phyloP scores from a whole-genome alignment of 169 alveolate genomes.

The Amoebophrya sp. region DNA sequence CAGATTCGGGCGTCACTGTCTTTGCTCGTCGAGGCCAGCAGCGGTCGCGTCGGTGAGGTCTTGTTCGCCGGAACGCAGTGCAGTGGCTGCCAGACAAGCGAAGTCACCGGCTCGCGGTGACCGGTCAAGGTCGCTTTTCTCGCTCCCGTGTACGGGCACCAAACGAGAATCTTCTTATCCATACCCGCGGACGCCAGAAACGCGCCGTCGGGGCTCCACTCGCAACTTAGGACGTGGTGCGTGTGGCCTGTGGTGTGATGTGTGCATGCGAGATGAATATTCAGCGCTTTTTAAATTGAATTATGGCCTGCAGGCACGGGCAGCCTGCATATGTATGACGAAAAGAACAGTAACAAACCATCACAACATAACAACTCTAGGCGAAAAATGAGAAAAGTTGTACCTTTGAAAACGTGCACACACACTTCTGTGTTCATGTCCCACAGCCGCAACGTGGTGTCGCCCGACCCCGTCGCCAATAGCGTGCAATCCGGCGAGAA shows the following conservation, averaged over 20 bases:
- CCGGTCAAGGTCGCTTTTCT: constrained; percentile 45
- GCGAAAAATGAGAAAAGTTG: no score
- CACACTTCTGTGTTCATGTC: constrained; percentile 83
- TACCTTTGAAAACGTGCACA: constrained; percentile 50
- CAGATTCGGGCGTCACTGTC: constrained; percentile 83
- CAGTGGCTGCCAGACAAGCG: constrained; percentile 82
- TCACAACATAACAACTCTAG: no score
- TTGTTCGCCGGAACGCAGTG: constrained; percentile 60
- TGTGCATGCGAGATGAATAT: no score
- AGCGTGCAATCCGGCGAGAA: constrained; percentile 81
- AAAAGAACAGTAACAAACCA: no score
- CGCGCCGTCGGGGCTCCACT: constrained; percentile 78
- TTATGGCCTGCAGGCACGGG: no score
- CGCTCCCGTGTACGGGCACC: not conserved
- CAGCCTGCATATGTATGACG: no score
- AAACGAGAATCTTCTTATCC: constrained; percentile 27
- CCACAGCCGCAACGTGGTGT: constrained; percentile 73
- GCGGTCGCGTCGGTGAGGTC: no score
- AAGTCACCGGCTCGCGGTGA: constrained; percentile 60
- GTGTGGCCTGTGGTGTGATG: constrained; percentile 76
- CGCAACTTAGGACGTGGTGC: constrained; percentile 72
- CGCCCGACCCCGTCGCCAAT: constrained; percentile 55
- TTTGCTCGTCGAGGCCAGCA: constrained; percentile 61
- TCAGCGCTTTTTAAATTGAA: no score
- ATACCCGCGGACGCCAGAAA: constrained; percentile 63